Percentiles rank a stretch among this genome's conserved stretches.
Evolutionary conservation across 768 basidiomycete genomes (phyloP).

Genomic region (Rhodotorula babjevae): DNA sequence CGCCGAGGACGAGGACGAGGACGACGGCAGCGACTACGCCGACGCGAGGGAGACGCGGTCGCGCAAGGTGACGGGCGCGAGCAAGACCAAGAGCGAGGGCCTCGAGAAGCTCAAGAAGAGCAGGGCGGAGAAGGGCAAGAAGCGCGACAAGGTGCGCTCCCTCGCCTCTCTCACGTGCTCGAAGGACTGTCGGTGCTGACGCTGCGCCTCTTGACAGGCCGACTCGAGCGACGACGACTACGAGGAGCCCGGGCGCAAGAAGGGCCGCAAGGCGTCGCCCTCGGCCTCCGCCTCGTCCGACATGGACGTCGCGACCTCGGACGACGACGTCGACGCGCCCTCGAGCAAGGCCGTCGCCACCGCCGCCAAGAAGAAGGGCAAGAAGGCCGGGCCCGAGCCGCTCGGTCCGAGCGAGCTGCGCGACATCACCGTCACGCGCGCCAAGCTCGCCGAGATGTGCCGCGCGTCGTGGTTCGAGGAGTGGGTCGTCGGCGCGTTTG

Average conservation of each 20-base stretch:
- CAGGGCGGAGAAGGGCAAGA: slow-evolving; percentile 82
- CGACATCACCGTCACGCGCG: slow-evolving; percentile 62
- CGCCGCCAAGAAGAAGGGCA: slow-evolving; percentile 13
- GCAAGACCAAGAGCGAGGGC: slow-evolving; percentile 28
- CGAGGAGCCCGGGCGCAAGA: slow-evolving; percentile 46
- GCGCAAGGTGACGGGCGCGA: slow-evolving; percentile 50
- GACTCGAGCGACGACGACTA: slow-evolving; percentile 48
- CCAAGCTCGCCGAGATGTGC: slow-evolving; percentile 65
- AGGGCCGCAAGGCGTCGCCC: slow-evolving; percentile 45
- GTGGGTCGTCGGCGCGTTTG: slow-evolving; percentile 75
- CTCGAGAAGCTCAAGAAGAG: slow-evolving; percentile 68
- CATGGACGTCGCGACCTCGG: slow-evolving; percentile 70
- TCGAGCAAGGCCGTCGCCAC: slow-evolving; percentile 48
- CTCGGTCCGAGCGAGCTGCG: slow-evolving; percentile 55
- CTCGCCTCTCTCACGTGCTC: neutral
- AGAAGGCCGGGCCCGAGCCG: slow-evolving; percentile 54
- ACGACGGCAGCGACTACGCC: slow-evolving; percentile 64
- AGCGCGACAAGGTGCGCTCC: slow-evolving; percentile 48
- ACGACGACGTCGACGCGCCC: slow-evolving; percentile 58
- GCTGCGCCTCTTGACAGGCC: slow-evolving; percentile 28
- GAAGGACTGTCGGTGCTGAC: neutral
- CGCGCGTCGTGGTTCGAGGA: slow-evolving; percentile 80
- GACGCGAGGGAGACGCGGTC: slow-evolving; percentile 53
- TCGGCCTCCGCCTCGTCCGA: slow-evolving; percentile 57
- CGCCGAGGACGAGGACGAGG: slow-evolving; percentile 60